Evolutionary conservation across 306 rosid genomes (phyloP), one percentile per base, ranked within the genome.

Genomic region (Cucurbita argyrosperma): DNA sequence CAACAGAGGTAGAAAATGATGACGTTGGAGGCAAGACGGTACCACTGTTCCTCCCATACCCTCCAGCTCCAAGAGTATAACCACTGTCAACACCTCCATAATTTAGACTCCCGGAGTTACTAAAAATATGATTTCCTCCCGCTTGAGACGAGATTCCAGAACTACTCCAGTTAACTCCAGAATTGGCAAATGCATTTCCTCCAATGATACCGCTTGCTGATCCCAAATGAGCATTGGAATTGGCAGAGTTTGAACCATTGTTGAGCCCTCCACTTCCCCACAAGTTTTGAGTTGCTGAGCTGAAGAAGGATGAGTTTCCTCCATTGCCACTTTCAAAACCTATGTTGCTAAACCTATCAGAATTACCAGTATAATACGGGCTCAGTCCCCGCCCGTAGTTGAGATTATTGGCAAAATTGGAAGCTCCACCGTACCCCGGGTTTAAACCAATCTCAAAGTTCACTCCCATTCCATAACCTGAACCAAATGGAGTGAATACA

Each of bases 181-280:
- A 61, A 81, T 89, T 90, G 69, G 88, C 90, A 76, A 86, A 89
- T 37, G 88, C 57, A 66, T 76, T 86, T 77, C 92, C 96, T 47
- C 88, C 95, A 72, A 83, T 78, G 76, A 63, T 88, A 56, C 96
- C 97, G 61, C 88, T 83, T 74, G 96, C 92, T 1, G 83, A 77
- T 40, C 96, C 96, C 63, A 84, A 61, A 81, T 88, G 90, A 35
- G 91, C 85, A 80, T 58, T 91, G 71, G 91, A 82, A 54, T 76
- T 87, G 54, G 89, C 80, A 50, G 99, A 87, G 84, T 80, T 84
- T 65, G 92, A 70, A 54, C 90, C 90, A 75, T 90, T 85, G 80
- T 76, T 91, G 51, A 85, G 92, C 69, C 84, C 89, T 26, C 96
- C 96, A 82, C 78, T 85, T 11, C 90, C 99, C 99, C 99, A 95